Conservation (phyloP, 2,329 filamentous ascomycete genomes). For the Fusarium sororula region DNA sequence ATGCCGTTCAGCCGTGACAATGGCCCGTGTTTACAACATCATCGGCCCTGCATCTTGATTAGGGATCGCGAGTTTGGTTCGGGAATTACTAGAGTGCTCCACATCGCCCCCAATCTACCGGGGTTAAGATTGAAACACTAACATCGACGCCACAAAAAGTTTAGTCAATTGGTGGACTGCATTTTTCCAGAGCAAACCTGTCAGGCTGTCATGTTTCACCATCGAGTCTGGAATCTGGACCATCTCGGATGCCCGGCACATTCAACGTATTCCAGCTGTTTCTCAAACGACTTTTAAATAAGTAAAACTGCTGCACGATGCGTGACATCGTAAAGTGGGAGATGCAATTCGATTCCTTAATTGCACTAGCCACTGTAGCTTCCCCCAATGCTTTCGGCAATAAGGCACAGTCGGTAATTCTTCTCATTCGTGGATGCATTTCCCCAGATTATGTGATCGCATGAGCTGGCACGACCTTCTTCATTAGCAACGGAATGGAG, state of each 20-base stretch:
- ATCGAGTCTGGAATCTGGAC: neutral
- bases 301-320: neutral
- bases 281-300: neutral
- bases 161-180: constrained; percentile 17
- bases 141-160: neutral
- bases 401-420: neutral
- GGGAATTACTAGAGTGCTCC: neutral
- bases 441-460: neutral
- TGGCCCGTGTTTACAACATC: neutral
- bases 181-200: constrained; percentile 4
- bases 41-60: neutral
- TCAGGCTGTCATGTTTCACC: constrained; percentile 25
- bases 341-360: neutral
- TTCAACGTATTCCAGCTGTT: neutral
- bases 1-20: constrained; percentile 20
- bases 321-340: neutral
- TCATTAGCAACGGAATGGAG: neutral
- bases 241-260: constrained; percentile 20
- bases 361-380: neutral
- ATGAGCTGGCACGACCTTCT: neutral
- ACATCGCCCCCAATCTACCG: constrained; percentile 1
- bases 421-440: neutral
- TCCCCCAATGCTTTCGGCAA: neutral
- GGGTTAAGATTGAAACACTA: constrained; percentile 15
- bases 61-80: constrained; percentile 9